Evolutionary conservation across 1,139 yeast species (phyloP).

Genomic region (Ogataea hybrid): DNA sequence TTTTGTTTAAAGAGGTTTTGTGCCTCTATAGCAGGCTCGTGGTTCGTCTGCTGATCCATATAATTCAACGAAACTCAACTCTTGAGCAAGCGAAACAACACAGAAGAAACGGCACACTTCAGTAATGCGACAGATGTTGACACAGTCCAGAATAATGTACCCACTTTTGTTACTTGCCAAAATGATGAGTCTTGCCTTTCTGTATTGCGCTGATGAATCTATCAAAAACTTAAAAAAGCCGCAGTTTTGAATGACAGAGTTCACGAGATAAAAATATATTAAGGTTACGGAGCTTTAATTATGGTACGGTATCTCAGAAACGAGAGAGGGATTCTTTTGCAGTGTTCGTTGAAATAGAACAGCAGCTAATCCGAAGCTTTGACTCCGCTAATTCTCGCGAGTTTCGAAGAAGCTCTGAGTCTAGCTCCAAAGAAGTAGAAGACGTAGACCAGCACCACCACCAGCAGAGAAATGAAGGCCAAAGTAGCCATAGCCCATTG

Average conservation of each 20-base stretch:
- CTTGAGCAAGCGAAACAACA: not conserved
- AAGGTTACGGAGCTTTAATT: not conserved
- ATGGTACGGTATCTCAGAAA: not conserved
- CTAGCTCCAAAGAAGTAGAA: slow-evolving; percentile 45
- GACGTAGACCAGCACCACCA: slow-evolving; percentile 48
- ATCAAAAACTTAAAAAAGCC: slow-evolving; percentile 7
- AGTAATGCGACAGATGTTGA: not conserved
- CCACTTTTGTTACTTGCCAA: not conserved
- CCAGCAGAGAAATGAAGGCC: slow-evolving; percentile 43
- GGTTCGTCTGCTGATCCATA: slow-evolving; percentile 5
- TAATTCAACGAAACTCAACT: not conserved
- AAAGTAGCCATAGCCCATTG: slow-evolving; percentile 49
- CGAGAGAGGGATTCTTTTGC: too few relatives aligned
- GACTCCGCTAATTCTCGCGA: slow-evolving; percentile 31
- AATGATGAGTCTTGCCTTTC: slow-evolving; percentile 3
- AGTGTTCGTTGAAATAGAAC: not conserved
- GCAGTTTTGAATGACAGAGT: not conserved
- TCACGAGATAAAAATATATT: not conserved
- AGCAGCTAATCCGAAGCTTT: not conserved
- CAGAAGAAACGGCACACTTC: not conserved
- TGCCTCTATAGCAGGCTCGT: slow-evolving; percentile 4
- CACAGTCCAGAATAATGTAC: not conserved
- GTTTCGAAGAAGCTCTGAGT: slow-evolving; percentile 43
- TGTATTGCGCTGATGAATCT: slow-evolving; percentile 7
- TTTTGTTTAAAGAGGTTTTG: slow-evolving; percentile 3